These are phyloP conservation scores for Magnolia kwangsiensis DNA, from an alignment of 164 flowering plant species.

Conservation along the genomic window DNA sequence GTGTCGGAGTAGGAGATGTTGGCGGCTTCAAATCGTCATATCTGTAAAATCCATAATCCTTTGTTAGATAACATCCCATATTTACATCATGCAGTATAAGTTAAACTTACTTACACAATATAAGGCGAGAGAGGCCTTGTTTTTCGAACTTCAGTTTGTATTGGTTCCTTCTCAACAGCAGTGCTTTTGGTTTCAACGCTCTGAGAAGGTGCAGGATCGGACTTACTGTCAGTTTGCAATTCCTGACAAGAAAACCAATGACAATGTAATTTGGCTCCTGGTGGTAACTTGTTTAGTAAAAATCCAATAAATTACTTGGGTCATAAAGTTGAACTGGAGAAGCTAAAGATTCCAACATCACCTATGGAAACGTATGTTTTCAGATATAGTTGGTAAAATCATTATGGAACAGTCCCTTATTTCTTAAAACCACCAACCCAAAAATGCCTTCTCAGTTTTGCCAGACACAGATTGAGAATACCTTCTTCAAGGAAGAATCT, in stretches of 20 bases:
- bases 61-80: neutral
- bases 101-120: conserved; percentile 39
- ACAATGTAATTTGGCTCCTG: neutral
- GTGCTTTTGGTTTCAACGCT: conserved; percentile 25
- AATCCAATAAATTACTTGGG: neutral
- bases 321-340: neutral
- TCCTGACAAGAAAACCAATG: conserved; percentile 32
- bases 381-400: neutral
- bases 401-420: neutral
- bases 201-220: conserved; percentile 28
- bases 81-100: neutral
- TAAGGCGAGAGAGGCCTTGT: conserved; percentile 64
- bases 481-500: conserved; percentile 35
- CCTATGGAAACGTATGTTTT: neutral
- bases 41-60: conserved; percentile 9
- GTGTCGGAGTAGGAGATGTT: conserved; percentile 41
- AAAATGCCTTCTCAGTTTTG: neutral
- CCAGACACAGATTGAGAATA: conserved; percentile 14
- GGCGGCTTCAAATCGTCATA: conserved; percentile 54
- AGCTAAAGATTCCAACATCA: neutral
- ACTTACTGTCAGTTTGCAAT: conserved; percentile 17
- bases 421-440: neutral
- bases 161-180: conserved; percentile 31
- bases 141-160: conserved; percentile 18
- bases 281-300: neutral